Conservation (phyloP, 129 eudicot species). For the Artemisia tridentata region DNA sequence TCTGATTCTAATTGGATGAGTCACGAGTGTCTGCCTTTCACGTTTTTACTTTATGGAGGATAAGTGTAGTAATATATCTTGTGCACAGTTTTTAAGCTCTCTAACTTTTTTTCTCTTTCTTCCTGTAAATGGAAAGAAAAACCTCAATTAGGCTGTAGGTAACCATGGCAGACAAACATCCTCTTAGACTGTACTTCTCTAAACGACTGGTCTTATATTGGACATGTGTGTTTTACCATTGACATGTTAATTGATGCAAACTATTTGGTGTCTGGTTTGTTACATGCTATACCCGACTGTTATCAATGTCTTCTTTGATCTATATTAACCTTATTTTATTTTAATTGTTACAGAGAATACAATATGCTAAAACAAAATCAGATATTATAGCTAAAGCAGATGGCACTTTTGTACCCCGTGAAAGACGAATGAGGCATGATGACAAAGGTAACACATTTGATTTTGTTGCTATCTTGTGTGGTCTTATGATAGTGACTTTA, state of each 20-base stretch:
- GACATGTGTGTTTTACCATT: not conserved
- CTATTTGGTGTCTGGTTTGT: not conserved
- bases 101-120: too few relatives aligned
- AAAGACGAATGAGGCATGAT: constrained; percentile 87
- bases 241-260: not conserved
- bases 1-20: too few relatives aligned
- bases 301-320: not conserved
- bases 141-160: too few relatives aligned
- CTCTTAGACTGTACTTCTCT: not conserved
- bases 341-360: constrained; percentile 65
- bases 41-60: too few relatives aligned
- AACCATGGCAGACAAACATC: too few relatives aligned
- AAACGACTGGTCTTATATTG: not conserved
- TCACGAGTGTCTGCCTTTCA: too few relatives aligned
- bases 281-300: not conserved
- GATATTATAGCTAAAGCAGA: constrained; percentile 86
- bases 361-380: constrained; percentile 93
- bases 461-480: constrained; percentile 1
- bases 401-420: constrained; percentile 95
- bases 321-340: not conserved
- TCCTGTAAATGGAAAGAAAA: too few relatives aligned
- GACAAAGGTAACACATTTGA: constrained; percentile 59
- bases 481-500: not conserved
- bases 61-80: too few relatives aligned
- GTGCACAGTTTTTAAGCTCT: too few relatives aligned